Evolutionary conservation across 768 basidiomycete species (phyloP).

Genomic region (Rubroboletus satanas): DNA sequence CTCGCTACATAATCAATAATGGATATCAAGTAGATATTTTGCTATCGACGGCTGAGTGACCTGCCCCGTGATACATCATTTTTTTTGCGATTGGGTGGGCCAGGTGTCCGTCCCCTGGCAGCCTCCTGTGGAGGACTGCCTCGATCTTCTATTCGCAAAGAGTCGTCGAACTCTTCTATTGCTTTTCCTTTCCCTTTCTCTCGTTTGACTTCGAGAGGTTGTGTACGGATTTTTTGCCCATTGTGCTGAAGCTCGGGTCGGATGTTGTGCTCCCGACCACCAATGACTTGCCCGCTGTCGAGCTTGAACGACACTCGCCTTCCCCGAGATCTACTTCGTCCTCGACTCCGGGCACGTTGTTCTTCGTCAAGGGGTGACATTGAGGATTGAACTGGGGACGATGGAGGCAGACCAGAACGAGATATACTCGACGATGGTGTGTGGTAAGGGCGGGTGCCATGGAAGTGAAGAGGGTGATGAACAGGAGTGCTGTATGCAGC

Average conservation of each 20-base stretch:
- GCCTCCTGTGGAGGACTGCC: conserved; percentile 7
- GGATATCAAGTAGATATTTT: conserved; percentile 4
- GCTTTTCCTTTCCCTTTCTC: conserved; percentile 16
- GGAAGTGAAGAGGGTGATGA: conserved; percentile 15
- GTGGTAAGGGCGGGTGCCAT: conserved; percentile 18
- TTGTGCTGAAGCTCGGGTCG: conserved; percentile 5
- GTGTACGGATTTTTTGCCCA: conserved; percentile 5
- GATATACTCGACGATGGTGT: conserved; percentile 42
- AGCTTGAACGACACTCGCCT: conserved; percentile 56
- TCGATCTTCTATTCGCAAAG: conserved; percentile 14
- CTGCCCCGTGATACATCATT: conserved; percentile 14
- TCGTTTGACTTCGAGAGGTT: conserved; percentile 9
- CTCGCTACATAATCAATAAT: conserved; percentile 8
- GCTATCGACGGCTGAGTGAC: conserved; percentile 23
- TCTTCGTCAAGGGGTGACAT: conserved; percentile 35
- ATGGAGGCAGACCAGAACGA: conserved; percentile 47
- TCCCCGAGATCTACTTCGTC: conserved; percentile 50
- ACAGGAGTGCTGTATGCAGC: conserved; percentile 5
- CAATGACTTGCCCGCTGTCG: conserved; percentile 23
- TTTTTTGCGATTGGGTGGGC: conserved; percentile 20
- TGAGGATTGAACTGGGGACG: conserved; percentile 42
- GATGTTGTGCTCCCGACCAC: conserved; percentile 2
- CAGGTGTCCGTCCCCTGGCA: conserved; percentile 26
- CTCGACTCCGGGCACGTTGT: conserved; percentile 36
- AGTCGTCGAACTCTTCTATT: not conserved